Evolutionary conservation across 352 stramenopile genomes (phyloP).

Genomic region (Phytophthora foliorum): DNA sequence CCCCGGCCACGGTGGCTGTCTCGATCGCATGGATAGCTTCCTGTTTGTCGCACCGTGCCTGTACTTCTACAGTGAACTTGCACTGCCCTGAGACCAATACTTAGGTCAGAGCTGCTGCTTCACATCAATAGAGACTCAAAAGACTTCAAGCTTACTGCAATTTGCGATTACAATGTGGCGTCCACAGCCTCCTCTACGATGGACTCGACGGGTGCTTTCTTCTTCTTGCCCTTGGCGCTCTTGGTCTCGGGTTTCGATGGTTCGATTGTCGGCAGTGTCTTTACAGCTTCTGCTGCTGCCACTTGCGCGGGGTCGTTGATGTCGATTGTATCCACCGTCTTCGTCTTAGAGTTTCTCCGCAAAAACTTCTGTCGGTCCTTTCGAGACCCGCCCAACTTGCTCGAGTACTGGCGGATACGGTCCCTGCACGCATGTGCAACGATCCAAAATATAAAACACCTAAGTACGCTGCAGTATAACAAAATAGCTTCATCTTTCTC

Average conservation of each 20-base stretch:
- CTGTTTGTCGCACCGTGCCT: conserved; percentile 73
- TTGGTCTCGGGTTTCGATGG: conserved; percentile 19
- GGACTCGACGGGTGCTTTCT: conserved; percentile 38
- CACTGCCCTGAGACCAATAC: conserved; percentile 21
- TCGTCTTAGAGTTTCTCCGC: conserved; percentile 43
- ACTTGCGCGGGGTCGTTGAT: conserved; percentile 46
- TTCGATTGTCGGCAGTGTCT: conserved; percentile 17
- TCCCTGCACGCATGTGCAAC: conserved; percentile 58
- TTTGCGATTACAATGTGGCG: conserved; percentile 53
- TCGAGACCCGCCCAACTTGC: conserved; percentile 67
- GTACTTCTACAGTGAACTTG: conserved; percentile 60
- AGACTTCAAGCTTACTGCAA: conserved; percentile 15
- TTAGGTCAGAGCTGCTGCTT: not conserved
- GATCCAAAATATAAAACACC: not conserved
- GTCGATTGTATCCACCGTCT: conserved; percentile 29
- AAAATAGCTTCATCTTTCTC: not conserved
- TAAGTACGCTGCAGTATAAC: conserved; percentile 6
- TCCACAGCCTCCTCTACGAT: conserved; percentile 69
- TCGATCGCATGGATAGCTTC: conserved; percentile 86
- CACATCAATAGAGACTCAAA: conserved; percentile 18
- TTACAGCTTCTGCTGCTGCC: conserved; percentile 14
- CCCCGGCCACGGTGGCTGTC: conserved; percentile 77
- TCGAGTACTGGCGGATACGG: conserved; percentile 80
- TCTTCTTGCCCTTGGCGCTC: conserved; percentile 35
- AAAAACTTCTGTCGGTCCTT: conserved; percentile 85